Evolutionary conservation across 352 stramenopile genomes (phyloP).

Genomic region (Globisporangium cederbergense): DNA sequence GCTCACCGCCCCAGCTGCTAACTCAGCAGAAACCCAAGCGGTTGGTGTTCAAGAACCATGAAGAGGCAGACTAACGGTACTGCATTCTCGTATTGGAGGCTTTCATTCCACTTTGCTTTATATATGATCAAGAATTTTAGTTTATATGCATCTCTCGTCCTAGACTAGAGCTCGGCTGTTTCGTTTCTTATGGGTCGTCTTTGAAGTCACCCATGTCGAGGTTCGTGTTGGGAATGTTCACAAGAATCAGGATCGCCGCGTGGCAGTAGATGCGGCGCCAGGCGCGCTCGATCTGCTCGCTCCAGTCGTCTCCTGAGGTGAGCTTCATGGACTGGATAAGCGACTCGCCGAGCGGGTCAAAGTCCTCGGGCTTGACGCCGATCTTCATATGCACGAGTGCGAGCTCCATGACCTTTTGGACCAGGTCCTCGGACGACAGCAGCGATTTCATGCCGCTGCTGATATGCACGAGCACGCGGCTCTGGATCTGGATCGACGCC

Average conservation of each 20-base stretch:
- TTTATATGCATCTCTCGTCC: not conserved
- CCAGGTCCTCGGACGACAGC: slow-evolving; percentile 47
- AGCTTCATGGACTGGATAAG: slow-evolving; percentile 59
- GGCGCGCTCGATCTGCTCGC: slow-evolving; percentile 38
- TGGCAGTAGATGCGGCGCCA: slow-evolving; percentile 66
- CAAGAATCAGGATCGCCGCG: slow-evolving; percentile 54
- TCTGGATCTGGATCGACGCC: slow-evolving; percentile 54
- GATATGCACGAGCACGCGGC: slow-evolving; percentile 61
- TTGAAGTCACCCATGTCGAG: slow-evolving; percentile 42
- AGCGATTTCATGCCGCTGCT: slow-evolving; percentile 61
- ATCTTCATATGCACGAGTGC: slow-evolving; percentile 65
- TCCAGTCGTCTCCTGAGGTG: slow-evolving; percentile 47
- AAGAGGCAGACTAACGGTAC: not conserved
- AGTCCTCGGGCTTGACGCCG: slow-evolving; percentile 60
- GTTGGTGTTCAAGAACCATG: not conserved
- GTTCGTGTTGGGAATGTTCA: slow-evolving; percentile 52
- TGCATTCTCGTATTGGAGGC: not conserved
- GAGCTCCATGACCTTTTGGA: slow-evolving; percentile 55
- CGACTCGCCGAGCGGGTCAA: slow-evolving; percentile 53
- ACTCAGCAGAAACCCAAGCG: not conserved
- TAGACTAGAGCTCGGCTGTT: not conserved
- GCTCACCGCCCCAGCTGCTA: not conserved
- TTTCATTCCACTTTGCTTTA: not conserved
- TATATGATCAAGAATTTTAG: not conserved
- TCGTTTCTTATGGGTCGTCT: slow-evolving; percentile 1